Base-by-base conservation (phyloP, 169 alveolate genomes). In the Perkinsus olseni region DNA sequence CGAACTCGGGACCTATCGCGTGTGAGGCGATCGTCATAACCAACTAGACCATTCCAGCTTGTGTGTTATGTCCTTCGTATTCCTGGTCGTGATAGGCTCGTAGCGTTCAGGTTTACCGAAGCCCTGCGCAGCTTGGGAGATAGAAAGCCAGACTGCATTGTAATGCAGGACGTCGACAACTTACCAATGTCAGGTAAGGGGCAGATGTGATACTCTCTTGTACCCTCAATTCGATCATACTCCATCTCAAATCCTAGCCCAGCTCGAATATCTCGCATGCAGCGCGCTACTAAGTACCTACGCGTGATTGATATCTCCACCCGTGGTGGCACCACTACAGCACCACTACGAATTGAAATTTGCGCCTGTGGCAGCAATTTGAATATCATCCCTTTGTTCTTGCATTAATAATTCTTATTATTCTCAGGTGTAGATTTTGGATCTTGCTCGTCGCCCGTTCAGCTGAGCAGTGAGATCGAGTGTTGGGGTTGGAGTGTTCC, bases 121-220 rank as follows among this genome's bases (percentile, higher is more conserved):
- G 82, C 34, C 13, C 1, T 91, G 93, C 74, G 48, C 28, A 13
- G 39, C 21, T 10, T 91, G 74, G 20, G 74, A 0, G 92, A 40
- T 20, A 38, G 37, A 0, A 0, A 38, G n/a, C 74, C n/a, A 24
- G 93, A 91, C 48, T 91, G 93, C 93, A 62, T 91, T 10, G 62
- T 51, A 28, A 62, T 91, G n/a, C 93, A 91, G 3, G 93, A 91
- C 39, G 74, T 91, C 39, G 93, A 91, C 74, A 39, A 91, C 34
- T 45, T 91, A 39, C 93, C 93, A 0, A 62, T 62, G 82, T 62
- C 82, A 4, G 82, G 82, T 62, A 28, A 24, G 82, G 21, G 50
- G 50, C 50, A 11, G 50, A 40, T n/a, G 50, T 11, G 50, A 40
- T 40, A 11, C 50, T 6, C 11, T 11, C 50, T 40, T n/a, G n/a